Percentiles rank a stretch among this genome's conserved stretches.
These are phyloP conservation scores for Picochlorum sp. DNA, from an alignment of 139 green algal genomes.

Conservation along the genomic window DNA sequence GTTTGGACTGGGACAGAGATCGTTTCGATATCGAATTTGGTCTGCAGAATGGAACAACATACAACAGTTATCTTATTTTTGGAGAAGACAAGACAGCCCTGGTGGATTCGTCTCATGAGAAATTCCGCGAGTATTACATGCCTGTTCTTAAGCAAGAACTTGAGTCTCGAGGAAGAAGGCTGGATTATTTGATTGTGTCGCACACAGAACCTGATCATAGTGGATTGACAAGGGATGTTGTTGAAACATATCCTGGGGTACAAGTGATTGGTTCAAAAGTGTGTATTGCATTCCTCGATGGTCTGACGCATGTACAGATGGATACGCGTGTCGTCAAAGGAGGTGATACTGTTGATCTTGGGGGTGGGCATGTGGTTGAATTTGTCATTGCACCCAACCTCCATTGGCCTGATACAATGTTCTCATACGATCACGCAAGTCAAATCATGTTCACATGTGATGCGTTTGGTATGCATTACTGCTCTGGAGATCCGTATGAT, in stretches of 20 bases:
- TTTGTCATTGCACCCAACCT: conserved; percentile 97
- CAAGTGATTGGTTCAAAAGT: conserved; percentile 80
- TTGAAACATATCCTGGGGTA: conserved; percentile 70
- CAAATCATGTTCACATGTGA: conserved; percentile 94
- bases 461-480: conserved; percentile 95
- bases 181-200: conserved; percentile 84
- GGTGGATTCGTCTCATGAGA: conserved; percentile 90
- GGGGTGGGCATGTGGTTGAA: conserved; percentile 79
- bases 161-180: conserved; percentile 16
- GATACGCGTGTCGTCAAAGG: conserved; percentile 67
- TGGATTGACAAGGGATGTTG: conserved; percentile 73
- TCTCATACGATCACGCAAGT: conserved; percentile 80
- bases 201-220: conserved; percentile 92
- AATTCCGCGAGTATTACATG: conserved; percentile 88
- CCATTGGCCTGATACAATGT: conserved; percentile 95
- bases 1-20: conserved; percentile 89
- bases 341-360: conserved; percentile 81
- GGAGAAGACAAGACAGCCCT: conserved; percentile 79
- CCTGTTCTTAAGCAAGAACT: conserved; percentile 46
- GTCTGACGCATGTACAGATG: conserved; percentile 57
- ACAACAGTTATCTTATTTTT: conserved; percentile 94
- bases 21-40: conserved; percentile 96
- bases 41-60: conserved; percentile 68
- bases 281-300: conserved; percentile 55
- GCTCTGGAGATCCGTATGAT: conserved; percentile 71